Conservation (phyloP, 2,329 filamentous ascomycete species). For the Cladophialophora carrionii region DNA sequence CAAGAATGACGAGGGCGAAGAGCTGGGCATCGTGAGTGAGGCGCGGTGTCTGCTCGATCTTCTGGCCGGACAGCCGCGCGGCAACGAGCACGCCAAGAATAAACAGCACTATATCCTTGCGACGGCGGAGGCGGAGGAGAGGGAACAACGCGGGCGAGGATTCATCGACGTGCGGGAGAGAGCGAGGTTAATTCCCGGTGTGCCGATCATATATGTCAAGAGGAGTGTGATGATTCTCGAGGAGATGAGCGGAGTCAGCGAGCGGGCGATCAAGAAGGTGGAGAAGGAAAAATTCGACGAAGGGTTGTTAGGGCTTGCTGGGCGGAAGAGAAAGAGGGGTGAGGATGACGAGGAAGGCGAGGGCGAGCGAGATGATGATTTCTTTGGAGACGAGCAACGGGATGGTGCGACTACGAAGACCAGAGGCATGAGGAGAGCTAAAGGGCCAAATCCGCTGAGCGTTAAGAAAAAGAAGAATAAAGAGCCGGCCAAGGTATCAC, state of each 20-base stretch:
- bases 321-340: constrained; percentile 45
- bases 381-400: constrained; percentile 39
- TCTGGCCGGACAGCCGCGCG: constrained; percentile 40
- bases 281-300: constrained; percentile 53
- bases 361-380: constrained; percentile 21
- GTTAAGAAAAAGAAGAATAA: constrained; percentile 50
- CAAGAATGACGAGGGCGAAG: constrained; percentile 47
- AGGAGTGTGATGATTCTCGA: constrained; percentile 56
- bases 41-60: constrained; percentile 51
- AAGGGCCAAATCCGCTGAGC: constrained; percentile 54
- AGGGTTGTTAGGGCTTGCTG: constrained; percentile 44
- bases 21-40: constrained; percentile 37
- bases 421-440: constrained; percentile 45
- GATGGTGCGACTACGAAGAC: constrained; percentile 37
- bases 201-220: constrained; percentile 57
- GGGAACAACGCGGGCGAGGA: constrained; percentile 41
- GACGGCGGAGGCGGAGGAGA: constrained; percentile 46
- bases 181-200: constrained; percentile 52
- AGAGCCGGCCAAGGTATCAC: constrained; percentile 30
- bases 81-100: constrained; percentile 47
- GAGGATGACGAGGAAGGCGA: constrained; percentile 35
- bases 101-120: constrained; percentile 55
- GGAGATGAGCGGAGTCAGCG: constrained; percentile 51
- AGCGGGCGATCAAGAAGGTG: constrained; percentile 48
- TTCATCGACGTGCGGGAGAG: constrained; percentile 45